These are phyloP conservation scores for Microstroma glucosiphilum DNA, from an alignment of 1,284 basidiomycete species.

Conservation along the genomic window DNA sequence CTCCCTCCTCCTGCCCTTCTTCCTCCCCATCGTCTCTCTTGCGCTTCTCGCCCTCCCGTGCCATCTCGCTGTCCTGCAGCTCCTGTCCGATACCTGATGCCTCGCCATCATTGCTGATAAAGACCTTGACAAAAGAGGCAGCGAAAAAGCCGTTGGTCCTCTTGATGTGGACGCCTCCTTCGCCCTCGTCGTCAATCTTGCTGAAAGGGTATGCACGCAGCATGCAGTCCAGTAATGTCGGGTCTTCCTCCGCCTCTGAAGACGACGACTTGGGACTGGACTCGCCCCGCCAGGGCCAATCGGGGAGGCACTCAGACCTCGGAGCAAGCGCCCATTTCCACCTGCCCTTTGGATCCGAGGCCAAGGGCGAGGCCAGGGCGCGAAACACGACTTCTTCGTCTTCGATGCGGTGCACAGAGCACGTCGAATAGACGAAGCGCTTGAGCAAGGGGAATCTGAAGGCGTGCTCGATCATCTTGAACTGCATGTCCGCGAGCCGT, in stretches of 20 bases:
- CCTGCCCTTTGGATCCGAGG: constrained; percentile 5
- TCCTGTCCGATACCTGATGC: background rate
- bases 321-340: constrained; percentile 32
- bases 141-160: constrained; percentile 17
- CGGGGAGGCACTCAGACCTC: constrained; percentile 25
- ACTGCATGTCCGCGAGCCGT: constrained; percentile 56
- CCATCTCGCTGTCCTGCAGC: background rate
- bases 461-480: constrained; percentile 88
- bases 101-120: background rate
- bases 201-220: constrained; percentile 15
- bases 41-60: background rate
- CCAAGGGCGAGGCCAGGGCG: constrained; percentile 28
- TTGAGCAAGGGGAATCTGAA: constrained; percentile 70
- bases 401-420: constrained; percentile 81
- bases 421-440: constrained; percentile 91
- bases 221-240: constrained; percentile 9
- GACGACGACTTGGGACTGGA: constrained; percentile 12
- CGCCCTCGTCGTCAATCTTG: constrained; percentile 1
- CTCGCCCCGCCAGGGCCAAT: constrained; percentile 35
- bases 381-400: constrained; percentile 75
- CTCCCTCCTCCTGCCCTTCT: background rate
- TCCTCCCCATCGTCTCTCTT: background rate
- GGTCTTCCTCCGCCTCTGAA: constrained; percentile 38
- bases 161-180: background rate
- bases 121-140: constrained; percentile 10